Conservation (phyloP, 495 filamentous ascomycete species). For the Acidiella bohemica region DNA sequence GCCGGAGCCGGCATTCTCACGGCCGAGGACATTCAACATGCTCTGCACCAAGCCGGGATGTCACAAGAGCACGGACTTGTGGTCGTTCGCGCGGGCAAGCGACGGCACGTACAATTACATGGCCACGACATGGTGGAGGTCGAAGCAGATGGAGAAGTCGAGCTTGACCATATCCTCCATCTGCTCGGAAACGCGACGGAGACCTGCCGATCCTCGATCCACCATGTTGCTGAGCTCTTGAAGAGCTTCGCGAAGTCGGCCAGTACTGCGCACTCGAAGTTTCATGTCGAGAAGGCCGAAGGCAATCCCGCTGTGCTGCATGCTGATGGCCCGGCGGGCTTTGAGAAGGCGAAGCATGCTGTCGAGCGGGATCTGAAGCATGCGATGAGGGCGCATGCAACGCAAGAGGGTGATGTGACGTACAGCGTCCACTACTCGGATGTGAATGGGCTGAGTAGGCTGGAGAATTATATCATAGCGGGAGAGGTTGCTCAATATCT, state of each 20-base stretch:
- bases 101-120: slow-evolving; percentile 6
- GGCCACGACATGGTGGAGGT: slow-evolving; percentile 12
- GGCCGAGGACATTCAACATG: slow-evolving; percentile 10
- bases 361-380: slow-evolving; percentile 16
- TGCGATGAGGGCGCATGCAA: slow-evolving; percentile 13
- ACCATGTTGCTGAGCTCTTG: slow-evolving; percentile 13
- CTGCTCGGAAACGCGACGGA: slow-evolving; percentile 13
- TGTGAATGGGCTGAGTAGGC: slow-evolving; percentile 18
- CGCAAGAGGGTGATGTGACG: slow-evolving; percentile 12
- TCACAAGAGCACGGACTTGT: slow-evolving; percentile 9
- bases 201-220: slow-evolving; percentile 7
- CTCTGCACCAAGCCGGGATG: slow-evolving; percentile 4
- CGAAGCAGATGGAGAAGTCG: slow-evolving; percentile 8
- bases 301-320: slow-evolving; percentile 16
- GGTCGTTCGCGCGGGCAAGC: slow-evolving; percentile 6
- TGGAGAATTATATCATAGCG: slow-evolving; percentile 19
- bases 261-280: slow-evolving; percentile 11
- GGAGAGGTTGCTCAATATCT: slow-evolving; percentile 16
- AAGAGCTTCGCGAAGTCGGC: slow-evolving; percentile 10
- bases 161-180: slow-evolving; percentile 15
- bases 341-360: slow-evolving; percentile 16
- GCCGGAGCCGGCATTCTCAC: slow-evolving; percentile 7
- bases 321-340: slow-evolving; percentile 8
- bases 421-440: slow-evolving; percentile 21
- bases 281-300: slow-evolving; percentile 16